Conservation (phyloP, 2,329 filamentous ascomycete species). For the Fusarium sp. region DNA sequence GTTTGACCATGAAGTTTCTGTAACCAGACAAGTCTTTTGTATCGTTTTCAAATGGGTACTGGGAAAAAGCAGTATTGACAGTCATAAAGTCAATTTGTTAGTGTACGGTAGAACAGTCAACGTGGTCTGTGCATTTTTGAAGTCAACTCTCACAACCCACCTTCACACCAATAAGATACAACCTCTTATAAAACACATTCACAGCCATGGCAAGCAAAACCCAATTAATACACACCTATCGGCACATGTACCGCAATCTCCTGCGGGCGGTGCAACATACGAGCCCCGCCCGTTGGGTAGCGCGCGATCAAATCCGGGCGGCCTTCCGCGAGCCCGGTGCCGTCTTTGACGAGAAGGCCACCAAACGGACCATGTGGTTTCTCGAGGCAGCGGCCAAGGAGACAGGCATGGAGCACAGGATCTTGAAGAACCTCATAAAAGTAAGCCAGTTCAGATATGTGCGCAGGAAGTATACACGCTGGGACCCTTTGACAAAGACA, state of each 20-base stretch:
- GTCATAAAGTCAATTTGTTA: background rate
- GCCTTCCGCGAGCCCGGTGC: constrained; percentile 69
- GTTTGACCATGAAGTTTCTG: background rate
- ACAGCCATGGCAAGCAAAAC: constrained; percentile 46
- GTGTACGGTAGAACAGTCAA: background rate
- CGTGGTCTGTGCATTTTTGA: constrained; percentile 35
- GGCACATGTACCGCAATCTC: constrained; percentile 75
- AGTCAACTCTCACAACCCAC: background rate
- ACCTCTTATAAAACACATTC: constrained; percentile 1
- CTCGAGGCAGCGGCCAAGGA: constrained; percentile 74
- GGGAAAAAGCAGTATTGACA: background rate
- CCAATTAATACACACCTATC: constrained; percentile 76
- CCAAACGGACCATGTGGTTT: constrained; percentile 79
- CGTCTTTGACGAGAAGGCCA: constrained; percentile 65
- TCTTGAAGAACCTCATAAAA: constrained; percentile 77
- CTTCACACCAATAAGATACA: constrained; percentile 2
- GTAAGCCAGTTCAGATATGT: constrained; percentile 44
- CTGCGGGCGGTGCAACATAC: constrained; percentile 82
- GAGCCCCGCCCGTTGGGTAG: constrained; percentile 75
- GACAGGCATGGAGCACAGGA: constrained; percentile 78
- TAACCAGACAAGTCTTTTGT: background rate
- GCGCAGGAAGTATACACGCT: constrained; percentile 20
- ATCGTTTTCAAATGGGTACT: too few relatives aligned
- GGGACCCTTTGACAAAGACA: constrained; percentile 38
- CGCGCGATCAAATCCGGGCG: constrained; percentile 71